A percentile compares a stretch with the other conserved stretches of the same genome.
phyloP scores from a whole-genome alignment of 1,284 basidiomycete genomes.

The Sphaerobolus stellatus region DNA sequence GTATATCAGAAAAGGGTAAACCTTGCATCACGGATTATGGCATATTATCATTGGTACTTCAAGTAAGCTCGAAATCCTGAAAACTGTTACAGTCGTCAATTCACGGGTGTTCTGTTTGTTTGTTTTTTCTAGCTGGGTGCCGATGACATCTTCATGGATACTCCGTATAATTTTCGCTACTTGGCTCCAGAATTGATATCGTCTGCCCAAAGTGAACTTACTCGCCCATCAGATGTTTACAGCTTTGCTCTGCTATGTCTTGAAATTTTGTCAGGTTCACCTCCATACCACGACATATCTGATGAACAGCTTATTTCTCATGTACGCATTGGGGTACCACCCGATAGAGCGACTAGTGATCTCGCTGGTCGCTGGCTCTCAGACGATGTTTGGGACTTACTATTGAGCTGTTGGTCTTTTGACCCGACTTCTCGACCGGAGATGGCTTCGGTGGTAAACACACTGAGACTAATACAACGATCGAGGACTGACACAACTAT shows the following conservation, averaged over 20 bases:
- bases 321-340: neutral
- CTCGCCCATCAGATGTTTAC: conserved; percentile 1
- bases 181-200: neutral
- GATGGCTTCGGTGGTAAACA: neutral
- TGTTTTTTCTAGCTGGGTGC: neutral
- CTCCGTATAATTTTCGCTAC: neutral
- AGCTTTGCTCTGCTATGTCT: neutral
- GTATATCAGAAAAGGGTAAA: neutral
- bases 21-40: neutral
- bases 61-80: neutral
- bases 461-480: neutral
- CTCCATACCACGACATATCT: neutral
- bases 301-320: neutral
- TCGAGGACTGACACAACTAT: neutral
- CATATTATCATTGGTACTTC: neutral
- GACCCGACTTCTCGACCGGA: neutral
- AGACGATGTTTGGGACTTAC: neutral
- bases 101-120: too few relatives aligned
- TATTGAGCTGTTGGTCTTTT: neutral
- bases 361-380: neutral
- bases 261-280: neutral
- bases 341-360: neutral
- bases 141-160: neutral
- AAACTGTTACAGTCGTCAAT: neutral
- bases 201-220: neutral